phyloP scores from a whole-genome alignment of 345 rosid genomes.

The Punica granatum region DNA sequence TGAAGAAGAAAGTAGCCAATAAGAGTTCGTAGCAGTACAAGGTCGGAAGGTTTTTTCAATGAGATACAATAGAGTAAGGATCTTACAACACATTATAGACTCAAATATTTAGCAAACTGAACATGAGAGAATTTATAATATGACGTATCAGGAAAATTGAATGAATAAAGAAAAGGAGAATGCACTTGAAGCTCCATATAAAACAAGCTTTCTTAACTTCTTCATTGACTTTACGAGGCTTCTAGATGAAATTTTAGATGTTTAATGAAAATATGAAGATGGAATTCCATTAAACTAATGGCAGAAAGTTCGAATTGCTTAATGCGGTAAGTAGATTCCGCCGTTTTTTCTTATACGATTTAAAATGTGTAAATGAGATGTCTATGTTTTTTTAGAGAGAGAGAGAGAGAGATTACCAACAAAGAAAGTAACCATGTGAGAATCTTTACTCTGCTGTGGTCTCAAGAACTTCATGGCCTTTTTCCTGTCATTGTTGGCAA shows the following conservation, averaged over 20 bases:
- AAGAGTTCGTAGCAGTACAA: background rate
- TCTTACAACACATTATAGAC: background rate
- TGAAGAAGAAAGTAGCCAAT: background rate
- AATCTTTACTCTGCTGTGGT: constrained; percentile 76
- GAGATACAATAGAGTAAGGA: background rate
- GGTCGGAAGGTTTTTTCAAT: background rate
- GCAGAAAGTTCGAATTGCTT: background rate
- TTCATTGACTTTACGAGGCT: background rate
- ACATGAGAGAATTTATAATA: background rate
- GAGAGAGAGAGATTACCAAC: constrained; percentile 49
- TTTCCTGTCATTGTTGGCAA: constrained; percentile 91
- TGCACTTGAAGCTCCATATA: background rate
- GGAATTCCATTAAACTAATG: background rate
- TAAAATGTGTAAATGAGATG: background rate
- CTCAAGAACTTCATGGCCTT: constrained; percentile 92
- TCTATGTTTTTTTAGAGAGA: background rate
- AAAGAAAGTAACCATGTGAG: constrained; percentile 96
- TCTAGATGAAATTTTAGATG: background rate
- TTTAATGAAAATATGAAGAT: background rate
- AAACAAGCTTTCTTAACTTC: background rate
- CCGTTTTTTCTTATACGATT: background rate
- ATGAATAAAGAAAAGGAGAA: no score
- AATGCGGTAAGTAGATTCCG: background rate
- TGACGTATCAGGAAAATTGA: background rate
- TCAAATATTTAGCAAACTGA: background rate